A percentile compares a stretch with the other conserved stretches of the same genome.
Conservation (phyloP, 2,329 filamentous ascomycete genomes). For the Calonectria multiphialidica region DNA sequence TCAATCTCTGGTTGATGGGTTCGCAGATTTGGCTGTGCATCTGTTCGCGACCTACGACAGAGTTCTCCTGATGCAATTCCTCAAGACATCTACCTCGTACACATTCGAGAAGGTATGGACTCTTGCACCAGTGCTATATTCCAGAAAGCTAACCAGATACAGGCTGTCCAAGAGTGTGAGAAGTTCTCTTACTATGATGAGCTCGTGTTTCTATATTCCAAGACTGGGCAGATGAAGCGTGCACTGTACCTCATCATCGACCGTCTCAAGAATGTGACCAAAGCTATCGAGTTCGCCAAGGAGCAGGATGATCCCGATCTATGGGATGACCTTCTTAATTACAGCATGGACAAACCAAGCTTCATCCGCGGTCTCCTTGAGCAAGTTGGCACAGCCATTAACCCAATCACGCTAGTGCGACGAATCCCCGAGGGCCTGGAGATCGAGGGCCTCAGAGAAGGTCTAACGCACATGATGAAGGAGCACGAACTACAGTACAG, state of each 20-base stretch:
- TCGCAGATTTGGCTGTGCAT: slow-evolving; percentile 87
- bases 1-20: slow-evolving; percentile 81
- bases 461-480: slow-evolving; percentile 89
- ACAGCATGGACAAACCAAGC: slow-evolving; percentile 96
- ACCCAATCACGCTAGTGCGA: slow-evolving; percentile 89
- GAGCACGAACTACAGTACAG: slow-evolving; percentile 96
- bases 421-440: slow-evolving; percentile 94
- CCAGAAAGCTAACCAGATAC: slow-evolving; percentile 30
- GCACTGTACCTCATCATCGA: slow-evolving; percentile 95
- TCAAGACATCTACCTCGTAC: slow-evolving; percentile 88
- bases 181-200: slow-evolving; percentile 85
- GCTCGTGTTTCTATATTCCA: slow-evolving; percentile 94
- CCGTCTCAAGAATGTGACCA: slow-evolving; percentile 88
- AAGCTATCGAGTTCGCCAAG: slow-evolving; percentile 95
- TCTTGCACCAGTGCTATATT: too few relatives aligned
- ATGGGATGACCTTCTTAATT: slow-evolving; percentile 94
- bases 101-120: slow-evolving; percentile 78
- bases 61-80: slow-evolving; percentile 84
- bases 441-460: slow-evolving; percentile 90
- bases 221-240: slow-evolving; percentile 92
- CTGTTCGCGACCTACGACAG: slow-evolving; percentile 90
- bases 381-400: slow-evolving; percentile 93
- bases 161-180: slow-evolving; percentile 84
- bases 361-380: slow-evolving; percentile 95
- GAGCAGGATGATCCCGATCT: slow-evolving; percentile 91